Base-by-base conservation (phyloP, 257 asterid genomes). In the Asclepias syriaca region DNA sequence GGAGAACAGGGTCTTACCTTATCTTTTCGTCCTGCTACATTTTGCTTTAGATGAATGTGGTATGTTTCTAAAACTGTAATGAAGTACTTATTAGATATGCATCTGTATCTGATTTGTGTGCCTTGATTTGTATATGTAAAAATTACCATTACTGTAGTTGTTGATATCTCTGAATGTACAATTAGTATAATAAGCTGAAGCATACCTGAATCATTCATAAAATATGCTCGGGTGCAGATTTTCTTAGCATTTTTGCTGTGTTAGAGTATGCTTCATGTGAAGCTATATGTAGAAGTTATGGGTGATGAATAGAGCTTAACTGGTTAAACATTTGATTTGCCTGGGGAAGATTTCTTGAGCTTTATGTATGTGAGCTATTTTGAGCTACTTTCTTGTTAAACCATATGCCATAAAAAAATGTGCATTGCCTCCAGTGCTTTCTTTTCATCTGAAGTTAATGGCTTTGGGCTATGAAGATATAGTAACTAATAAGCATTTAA, bases 401-500 rank as follows among this genome's bases (percentile, higher is more conserved):
- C 48, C 48, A 43, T 43, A 27, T 24, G 60, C 13, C 60, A 49
- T 68, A 11, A 8, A 11, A 8, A 34, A 48, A 16, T 64, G 6
- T 18, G 10, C 40, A 7, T 19, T 6, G 5, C 37, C 29, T 64
- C 45, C 27, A 13, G 19, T 50, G 14, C 9, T n/a, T 61, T 29
- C 43, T 61, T 61, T 29, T n/a, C n/a, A 19, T 61, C 24, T 60
- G 21, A 19, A 48, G n/a, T 34, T 19, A 34, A 15, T 24, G 59
- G 14, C 34, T 14, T 24, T 12, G 49, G 0, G 12, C 65, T 37
- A 53, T 57, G 43, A n/a, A 6, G 16, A 50, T 66, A 39, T 59
- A 15, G 58, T 29, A 58, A 73, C 66, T 80, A 37, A 84, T 55
- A 55, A 39, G 60, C 45, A 50, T 69, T 64, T n/a, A 68, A 59